Evolutionary conservation across 1,284 basidiomycete species (phyloP).

Genomic region (Tylopilus sp.): DNA sequence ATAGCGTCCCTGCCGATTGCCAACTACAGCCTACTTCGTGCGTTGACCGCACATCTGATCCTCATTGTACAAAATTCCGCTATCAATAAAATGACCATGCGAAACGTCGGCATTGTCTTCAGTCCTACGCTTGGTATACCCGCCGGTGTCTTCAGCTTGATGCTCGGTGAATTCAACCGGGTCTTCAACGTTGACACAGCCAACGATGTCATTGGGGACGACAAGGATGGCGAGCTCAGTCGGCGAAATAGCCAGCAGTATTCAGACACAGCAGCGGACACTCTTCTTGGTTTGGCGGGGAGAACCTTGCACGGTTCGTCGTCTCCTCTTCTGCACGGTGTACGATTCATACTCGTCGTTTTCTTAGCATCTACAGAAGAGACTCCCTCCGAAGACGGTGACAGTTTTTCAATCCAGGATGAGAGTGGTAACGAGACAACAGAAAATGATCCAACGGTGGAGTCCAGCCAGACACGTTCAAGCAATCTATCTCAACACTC

Average conservation of each 20-base stretch:
- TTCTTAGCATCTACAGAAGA: slow-evolving; percentile 52
- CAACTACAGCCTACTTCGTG: slow-evolving; percentile 92
- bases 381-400: slow-evolving; percentile 61
- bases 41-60: slow-evolving; percentile 93
- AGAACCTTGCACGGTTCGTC: slow-evolving; percentile 58
- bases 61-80: slow-evolving; percentile 88
- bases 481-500: slow-evolving; percentile 34
- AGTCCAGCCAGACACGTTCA: slow-evolving; percentile 47
- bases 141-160: slow-evolving; percentile 89
- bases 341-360: slow-evolving; percentile 8
- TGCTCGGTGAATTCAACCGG: slow-evolving; percentile 86
- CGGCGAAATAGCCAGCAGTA: slow-evolving; percentile 77
- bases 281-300: slow-evolving; percentile 69
- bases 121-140: slow-evolving; percentile 94
- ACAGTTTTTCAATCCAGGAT: slow-evolving; percentile 60
- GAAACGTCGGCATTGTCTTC: slow-evolving; percentile 98
- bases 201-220: slow-evolving; percentile 36
- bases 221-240: slow-evolving; percentile 39
- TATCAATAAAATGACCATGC: slow-evolving; percentile 98
- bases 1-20: slow-evolving; percentile 85
- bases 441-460: slow-evolving; percentile 53
- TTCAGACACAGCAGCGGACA: slow-evolving; percentile 73
- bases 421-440: slow-evolving; percentile 69
- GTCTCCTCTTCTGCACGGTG: slow-evolving; percentile 10
- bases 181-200: slow-evolving; percentile 74